These are phyloP conservation scores for Neurospora sp. DNA, from an alignment of 495 filamentous ascomycete genomes.

Conservation along the genomic window DNA sequence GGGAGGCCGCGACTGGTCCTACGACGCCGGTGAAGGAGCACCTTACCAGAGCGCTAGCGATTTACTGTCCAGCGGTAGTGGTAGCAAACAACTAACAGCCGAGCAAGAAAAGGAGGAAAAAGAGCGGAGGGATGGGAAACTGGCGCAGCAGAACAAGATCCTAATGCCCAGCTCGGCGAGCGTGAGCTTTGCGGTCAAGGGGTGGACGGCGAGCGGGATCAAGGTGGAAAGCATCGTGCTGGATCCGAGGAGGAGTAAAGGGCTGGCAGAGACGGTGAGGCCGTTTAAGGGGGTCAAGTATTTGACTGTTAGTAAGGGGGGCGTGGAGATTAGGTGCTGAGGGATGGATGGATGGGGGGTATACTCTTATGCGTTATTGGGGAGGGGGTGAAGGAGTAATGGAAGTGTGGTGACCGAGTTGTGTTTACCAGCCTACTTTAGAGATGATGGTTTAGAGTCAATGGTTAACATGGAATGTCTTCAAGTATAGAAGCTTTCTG, in stretches of 20 bases:
- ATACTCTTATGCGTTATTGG: too few species aligned
- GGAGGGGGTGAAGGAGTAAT: too few species aligned
- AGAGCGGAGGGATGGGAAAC: conserved; percentile 27
- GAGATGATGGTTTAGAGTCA: background rate
- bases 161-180: conserved; percentile 87
- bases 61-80: conserved; percentile 8
- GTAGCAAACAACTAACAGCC: conserved; percentile 25
- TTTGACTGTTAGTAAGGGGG: conserved; percentile 74
- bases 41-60: conserved; percentile 32
- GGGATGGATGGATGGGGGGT: background rate
- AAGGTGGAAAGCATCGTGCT: conserved; percentile 82
- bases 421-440: background rate
- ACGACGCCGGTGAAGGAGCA: conserved; percentile 40
- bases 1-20: conserved; percentile 44
- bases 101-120: conserved; percentile 36
- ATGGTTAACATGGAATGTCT: background rate
- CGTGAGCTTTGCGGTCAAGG: conserved; percentile 83
- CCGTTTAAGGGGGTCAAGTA: conserved; percentile 99
- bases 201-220: conserved; percentile 91
- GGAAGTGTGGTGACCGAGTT: background rate
- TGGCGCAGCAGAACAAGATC: conserved; percentile 57
- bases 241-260: conserved; percentile 75
- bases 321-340: conserved; percentile 65
- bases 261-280: conserved; percentile 76
- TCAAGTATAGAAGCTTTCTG: background rate